Percentiles rank a stretch among this genome's conserved stretches.
phyloP scores from a whole-genome alignment of 495 filamentous ascomycete genomes.

The Corynascus novoguineensis region DNA sequence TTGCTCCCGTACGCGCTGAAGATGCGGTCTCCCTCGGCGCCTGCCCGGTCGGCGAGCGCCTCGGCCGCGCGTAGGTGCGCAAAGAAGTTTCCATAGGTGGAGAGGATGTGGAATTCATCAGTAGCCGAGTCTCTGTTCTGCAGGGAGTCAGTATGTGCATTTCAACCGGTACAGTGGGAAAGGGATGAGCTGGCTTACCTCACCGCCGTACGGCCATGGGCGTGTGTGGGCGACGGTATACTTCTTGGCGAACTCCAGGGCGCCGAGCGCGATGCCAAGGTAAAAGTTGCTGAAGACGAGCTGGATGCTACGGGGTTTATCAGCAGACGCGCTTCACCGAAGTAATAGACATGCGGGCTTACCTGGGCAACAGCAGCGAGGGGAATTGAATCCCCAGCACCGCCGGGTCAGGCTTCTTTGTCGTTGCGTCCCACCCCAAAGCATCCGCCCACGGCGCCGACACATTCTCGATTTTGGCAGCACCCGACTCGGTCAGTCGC shows the following conservation, averaged over 20 bases:
- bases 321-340: neutral
- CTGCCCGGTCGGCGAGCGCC: constrained; percentile 50
- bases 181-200: constrained; percentile 17
- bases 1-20: constrained; percentile 36
- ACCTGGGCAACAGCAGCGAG: constrained; percentile 49
- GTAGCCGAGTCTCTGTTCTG: constrained; percentile 45
- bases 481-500: constrained; percentile 55
- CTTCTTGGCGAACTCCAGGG: constrained; percentile 43
- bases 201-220: constrained; percentile 55
- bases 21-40: constrained; percentile 37
- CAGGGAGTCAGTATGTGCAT: neutral
- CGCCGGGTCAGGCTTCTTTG: constrained; percentile 42
- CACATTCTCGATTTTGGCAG: constrained; percentile 52
- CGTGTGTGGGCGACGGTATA: constrained; percentile 51
- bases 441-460: constrained; percentile 52
- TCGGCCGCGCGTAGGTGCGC: constrained; percentile 54
- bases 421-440: constrained; percentile 47
- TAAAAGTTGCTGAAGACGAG: constrained; percentile 61
- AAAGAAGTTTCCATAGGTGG: constrained; percentile 55
- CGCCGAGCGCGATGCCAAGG: constrained; percentile 53
- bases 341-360: neutral
- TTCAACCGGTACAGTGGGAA: neutral
- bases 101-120: constrained; percentile 59
- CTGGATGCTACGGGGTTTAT: constrained; percentile 39
- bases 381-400: constrained; percentile 46